Evolutionary conservation across 2,329 filamentous ascomycete species (phyloP).

Genomic region (Colletotrichum chrysophilum): DNA sequence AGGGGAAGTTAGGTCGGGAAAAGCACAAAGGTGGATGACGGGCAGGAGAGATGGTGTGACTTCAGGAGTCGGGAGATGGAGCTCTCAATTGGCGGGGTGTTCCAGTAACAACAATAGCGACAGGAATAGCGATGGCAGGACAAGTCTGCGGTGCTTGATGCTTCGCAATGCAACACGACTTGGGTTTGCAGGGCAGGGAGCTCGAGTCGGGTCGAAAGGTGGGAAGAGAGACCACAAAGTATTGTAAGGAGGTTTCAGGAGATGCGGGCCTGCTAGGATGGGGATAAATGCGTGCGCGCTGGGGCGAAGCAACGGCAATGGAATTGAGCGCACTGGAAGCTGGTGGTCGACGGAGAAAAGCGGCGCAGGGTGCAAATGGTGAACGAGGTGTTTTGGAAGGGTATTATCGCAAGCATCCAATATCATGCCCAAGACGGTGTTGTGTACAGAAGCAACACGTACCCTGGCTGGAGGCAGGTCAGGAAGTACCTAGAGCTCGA

Average conservation of each 20-base stretch:
- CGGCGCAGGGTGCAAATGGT: background rate
- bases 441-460: background rate
- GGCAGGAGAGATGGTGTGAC: conserved; percentile 3
- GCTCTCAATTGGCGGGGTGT: background rate
- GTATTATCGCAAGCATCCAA: conserved; percentile 15
- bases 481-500: background rate
- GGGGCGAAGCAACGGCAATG: background rate
- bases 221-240: background rate
- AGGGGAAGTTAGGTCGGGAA: background rate
- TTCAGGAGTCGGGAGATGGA: background rate
- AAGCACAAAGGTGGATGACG: background rate
- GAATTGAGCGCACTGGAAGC: background rate
- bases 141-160: background rate
- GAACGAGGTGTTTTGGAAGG: conserved; percentile 7
- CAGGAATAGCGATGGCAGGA: background rate
- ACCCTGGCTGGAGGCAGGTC: background rate
- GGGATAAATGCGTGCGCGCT: background rate
- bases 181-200: background rate
- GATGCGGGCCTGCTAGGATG: background rate
- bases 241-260: background rate
- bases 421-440: background rate
- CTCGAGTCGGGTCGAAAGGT: background rate
- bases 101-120: background rate
- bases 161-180: background rate
- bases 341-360: background rate